These are phyloP conservation scores for Calendula officinalis DNA, from an alignment of 129 eudicot genomes.

Conservation along the genomic window DNA sequence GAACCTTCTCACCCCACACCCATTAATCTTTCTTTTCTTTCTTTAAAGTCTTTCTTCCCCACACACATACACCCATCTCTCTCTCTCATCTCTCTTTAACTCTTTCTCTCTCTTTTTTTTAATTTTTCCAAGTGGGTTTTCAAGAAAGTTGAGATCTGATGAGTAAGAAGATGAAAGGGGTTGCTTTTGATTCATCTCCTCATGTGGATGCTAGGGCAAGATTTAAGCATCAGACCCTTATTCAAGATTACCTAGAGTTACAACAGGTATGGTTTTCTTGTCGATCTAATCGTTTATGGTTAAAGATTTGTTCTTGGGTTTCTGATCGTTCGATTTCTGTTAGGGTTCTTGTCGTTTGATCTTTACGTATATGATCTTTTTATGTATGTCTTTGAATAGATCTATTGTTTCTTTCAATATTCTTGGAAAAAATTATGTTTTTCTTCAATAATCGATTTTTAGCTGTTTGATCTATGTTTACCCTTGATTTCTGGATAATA, in stretches of 20 bases:
- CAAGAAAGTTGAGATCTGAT: constrained; percentile 41
- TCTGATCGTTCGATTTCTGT: neutral
- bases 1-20: constrained; percentile 54
- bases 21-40: constrained; percentile 21
- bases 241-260: constrained; percentile 67
- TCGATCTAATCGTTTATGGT: constrained; percentile 1
- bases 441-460: neutral
- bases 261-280: constrained; percentile 40
- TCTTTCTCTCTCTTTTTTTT: constrained; percentile 9
- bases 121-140: constrained; percentile 24
- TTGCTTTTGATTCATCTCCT: constrained; percentile 40
- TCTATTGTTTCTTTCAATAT: constrained; percentile 28
- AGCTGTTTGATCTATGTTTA: constrained; percentile 25
- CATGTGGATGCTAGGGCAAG: constrained; percentile 53
- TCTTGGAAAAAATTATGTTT: neutral
- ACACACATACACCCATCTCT: constrained; percentile 25
- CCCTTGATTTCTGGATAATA: neutral
- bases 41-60: constrained; percentile 22
- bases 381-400: constrained; percentile 13
- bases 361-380: constrained; percentile 8
- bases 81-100: constrained; percentile 14
- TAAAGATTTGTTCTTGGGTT: neutral
- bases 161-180: constrained; percentile 65
- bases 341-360: constrained; percentile 26
- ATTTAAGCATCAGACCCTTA: constrained; percentile 57